Base-by-base conservation (phyloP, 2,329 filamentous ascomycete species). In the Polychaeton citri region DNA sequence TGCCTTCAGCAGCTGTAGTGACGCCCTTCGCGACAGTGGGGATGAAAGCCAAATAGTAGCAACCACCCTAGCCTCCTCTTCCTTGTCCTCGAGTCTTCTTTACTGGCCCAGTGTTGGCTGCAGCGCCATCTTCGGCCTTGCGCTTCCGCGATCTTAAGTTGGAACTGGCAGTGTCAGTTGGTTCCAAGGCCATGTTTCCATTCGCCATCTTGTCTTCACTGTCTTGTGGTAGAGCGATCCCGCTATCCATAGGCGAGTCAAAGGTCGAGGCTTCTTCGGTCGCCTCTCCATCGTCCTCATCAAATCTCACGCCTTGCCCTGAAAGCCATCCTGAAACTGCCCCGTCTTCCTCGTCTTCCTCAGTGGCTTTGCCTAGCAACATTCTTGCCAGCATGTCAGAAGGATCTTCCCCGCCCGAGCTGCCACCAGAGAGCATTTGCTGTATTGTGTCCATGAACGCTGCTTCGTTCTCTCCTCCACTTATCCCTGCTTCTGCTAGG, bases 91-190 rank as follows among this genome's bases (percentile, higher is more conserved):
- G 24, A 3, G 24, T 10, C 7, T 28, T 28, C 7, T 28, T 28
- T 12, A 15, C 24, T 15, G 12, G 12, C 24, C 24, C 24, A 28
- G 4, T 10, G 12, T 3, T 7, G 7, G 24, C 12, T 5, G 7
- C 24, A 10, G 5, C 12, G 12, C 15, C 24, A 12, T 10, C 5
- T 28, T 28, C 72, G 47, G 84, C 81, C 64, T 95, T 95, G 59
- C 87, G 81, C 66, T 94, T 93, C 61, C 87, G 86, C 21, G 79
- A 73, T 18, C 71, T 63, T 40, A 63, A 58, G 34, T 63, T 61
- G 32, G 73, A 69, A 48, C 76, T 71, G 35, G 71, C 68, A 26
- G 8, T 26, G 8, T 26, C 8, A 8, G 21, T 13, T 26, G 21
- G 13, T 8, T 8, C 21, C 21, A 26, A 8, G 21, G 8, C 8